These are phyloP conservation scores for Mortierella sp. DNA, from an alignment of 371 early-diverging fungal genomes.

Conservation along the genomic window DNA sequence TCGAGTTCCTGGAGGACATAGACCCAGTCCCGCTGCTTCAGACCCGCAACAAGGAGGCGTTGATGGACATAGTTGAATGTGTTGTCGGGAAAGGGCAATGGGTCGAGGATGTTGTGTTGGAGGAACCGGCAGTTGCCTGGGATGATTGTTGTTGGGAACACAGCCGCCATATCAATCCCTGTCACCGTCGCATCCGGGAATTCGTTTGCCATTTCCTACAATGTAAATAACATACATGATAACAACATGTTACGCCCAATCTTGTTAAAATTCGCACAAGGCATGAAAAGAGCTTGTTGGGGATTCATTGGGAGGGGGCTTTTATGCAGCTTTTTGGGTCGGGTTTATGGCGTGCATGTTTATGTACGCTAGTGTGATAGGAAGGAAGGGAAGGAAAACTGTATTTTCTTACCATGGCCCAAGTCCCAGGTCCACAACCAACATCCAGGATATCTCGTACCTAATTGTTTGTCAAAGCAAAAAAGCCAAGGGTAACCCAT, in stretches of 20 bases:
- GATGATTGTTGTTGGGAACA: constrained; percentile 65
- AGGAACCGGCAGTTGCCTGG: constrained; percentile 66
- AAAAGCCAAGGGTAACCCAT: too few species aligned
- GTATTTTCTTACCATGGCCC: constrained; percentile 3
- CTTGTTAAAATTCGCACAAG: background rate
- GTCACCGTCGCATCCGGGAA: constrained; percentile 64
- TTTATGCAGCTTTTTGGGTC: too few species aligned
- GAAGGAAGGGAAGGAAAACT: background rate
- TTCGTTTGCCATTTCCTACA: constrained; percentile 66
- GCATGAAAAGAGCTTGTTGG: background rate
- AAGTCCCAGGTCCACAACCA: constrained; percentile 9
- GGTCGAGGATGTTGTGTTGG: constrained; percentile 62
- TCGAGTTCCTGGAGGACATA: constrained; percentile 57
- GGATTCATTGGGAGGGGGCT: background rate
- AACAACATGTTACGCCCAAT: background rate
- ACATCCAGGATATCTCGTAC: constrained; percentile 4
- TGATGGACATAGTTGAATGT: constrained; percentile 68
- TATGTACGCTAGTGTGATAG: background rate
- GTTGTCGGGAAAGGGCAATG: constrained; percentile 64
- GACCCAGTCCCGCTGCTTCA: constrained; percentile 63
- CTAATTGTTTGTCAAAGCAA: background rate
- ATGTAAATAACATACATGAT: background rate
- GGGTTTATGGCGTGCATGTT: background rate
- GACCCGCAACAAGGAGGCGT: constrained; percentile 57
- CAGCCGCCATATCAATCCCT: constrained; percentile 66